phyloP scores from a whole-genome alignment of 306 rosid species.

The Quercus parvula region DNA sequence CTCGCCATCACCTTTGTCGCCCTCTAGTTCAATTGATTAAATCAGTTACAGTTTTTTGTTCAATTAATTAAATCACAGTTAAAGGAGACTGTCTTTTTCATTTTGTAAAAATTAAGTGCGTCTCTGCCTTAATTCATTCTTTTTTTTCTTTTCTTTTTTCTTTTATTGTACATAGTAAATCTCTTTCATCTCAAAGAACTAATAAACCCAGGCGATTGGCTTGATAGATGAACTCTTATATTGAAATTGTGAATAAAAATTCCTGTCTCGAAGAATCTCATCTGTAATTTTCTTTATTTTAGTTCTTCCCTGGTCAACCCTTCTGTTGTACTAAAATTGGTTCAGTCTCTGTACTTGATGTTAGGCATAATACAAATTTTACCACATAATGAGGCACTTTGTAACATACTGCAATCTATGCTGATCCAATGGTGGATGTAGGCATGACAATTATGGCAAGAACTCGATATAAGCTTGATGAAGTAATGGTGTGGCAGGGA shows the following conservation, averaged over 20 bases:
- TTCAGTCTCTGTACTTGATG: no score
- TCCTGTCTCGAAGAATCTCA: neutral
- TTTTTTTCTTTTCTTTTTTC: neutral
- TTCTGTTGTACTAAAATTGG: no score
- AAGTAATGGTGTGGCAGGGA: no score
- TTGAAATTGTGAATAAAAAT: constrained; percentile 37
- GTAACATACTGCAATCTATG: no score
- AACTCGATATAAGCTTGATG: no score
- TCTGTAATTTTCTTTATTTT: no score
- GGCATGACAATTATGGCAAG: no score
- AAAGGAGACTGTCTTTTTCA: constrained; percentile 30
- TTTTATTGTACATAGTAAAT: constrained; percentile 58
- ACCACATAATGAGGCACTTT: no score
- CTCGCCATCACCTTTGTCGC: constrained; percentile 21
- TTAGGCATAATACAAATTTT: no score
- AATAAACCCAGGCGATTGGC: constrained; percentile 60
- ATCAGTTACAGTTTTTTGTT: constrained; percentile 18
- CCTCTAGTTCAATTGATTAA: constrained; percentile 32
- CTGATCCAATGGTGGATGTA: no score
- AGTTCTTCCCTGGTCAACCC: no score
- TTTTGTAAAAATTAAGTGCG: constrained; percentile 38
- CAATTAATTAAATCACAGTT: constrained; percentile 15
- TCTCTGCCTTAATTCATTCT: constrained; percentile 11
- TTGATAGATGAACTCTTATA: constrained; percentile 29
- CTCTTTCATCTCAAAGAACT: constrained; percentile 30